Evolutionary conservation across 139 green algal genomes (phyloP).

Genomic region (Tetraselmis chui): DNA sequence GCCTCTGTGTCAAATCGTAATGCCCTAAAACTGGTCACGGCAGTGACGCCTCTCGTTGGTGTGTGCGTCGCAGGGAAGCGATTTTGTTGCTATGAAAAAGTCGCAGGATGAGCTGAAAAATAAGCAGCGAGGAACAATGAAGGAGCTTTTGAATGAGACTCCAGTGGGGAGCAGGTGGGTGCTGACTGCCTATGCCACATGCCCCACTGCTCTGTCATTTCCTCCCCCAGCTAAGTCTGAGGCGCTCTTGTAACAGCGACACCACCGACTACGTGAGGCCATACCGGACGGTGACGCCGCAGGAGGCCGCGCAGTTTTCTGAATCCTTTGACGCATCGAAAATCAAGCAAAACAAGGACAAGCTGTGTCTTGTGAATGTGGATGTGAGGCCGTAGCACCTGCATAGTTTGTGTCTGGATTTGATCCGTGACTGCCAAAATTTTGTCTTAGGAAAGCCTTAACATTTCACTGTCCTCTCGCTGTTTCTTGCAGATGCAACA

Average conservation of each 20-base stretch:
- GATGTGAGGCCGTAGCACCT: not conserved
- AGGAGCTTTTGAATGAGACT: not conserved
- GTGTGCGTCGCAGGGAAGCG: not conserved
- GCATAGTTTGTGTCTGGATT: not conserved
- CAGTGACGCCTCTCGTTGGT: too few relatives aligned
- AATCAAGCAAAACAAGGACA: not conserved
- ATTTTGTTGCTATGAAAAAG: not conserved
- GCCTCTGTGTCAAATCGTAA: too few relatives aligned
- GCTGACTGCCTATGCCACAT: too few relatives aligned
- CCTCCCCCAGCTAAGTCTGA: too few relatives aligned
- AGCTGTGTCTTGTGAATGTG: not conserved
- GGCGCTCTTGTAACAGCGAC: too few relatives aligned
- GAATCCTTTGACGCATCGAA: not conserved
- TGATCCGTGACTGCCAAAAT: too few relatives aligned
- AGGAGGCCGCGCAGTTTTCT: not conserved
- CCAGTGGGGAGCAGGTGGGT: not conserved
- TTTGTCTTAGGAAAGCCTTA: too few relatives aligned
- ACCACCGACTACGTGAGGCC: not conserved
- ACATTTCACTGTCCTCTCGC: too few relatives aligned
- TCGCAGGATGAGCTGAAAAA: not conserved
- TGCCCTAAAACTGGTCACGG: too few relatives aligned
- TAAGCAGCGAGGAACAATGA: not conserved
- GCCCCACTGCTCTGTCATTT: too few relatives aligned
- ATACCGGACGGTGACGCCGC: not conserved
- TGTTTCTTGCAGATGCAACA: not conserved